Evolutionary conservation across 768 basidiomycete species (phyloP), one percentile per base, ranked within the genome.

Genomic region (Trametes maxima): DNA sequence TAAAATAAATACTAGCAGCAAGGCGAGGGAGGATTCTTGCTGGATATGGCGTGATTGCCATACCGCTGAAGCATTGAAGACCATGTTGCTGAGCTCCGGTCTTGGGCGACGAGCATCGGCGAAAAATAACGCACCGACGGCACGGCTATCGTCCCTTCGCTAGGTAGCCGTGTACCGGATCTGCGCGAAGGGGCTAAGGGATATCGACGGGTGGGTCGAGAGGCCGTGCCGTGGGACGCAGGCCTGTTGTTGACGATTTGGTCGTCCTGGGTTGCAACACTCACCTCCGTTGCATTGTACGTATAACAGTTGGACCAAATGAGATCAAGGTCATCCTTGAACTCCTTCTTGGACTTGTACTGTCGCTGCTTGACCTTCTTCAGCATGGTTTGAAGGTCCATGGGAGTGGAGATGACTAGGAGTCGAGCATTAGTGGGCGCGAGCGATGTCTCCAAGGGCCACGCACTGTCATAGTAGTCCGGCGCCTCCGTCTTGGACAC

Each of bases 291-390:
- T 17, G 92, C 88, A 73, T 99, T 99, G 74, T 98, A 98, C 5
- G 83, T 86, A 64, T 89, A 84, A 74, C 96, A 98, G 66, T 98
- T 99, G 47, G 86, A 86, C 97, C 97, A 99, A 66, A 99, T 98
- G 63, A 98, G 84, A 66, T 96, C 92, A 44, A 99, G 79, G 76
- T 99, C 97, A 60, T 92, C 89, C 64, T 89, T 89, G 75, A 99
- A 98, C 68, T 95, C 92, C 65, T 86, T 81, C 77, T 98, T 98
- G 33, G 88, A 92, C 76, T 95, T 95, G 83, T 97, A 98, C 49
- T 85, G 82, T 72, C 91, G 92, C 60, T 83, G 79, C 78, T 97
- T 98, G 72, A 98, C 90, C 76, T 95, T 95, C 82, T 88, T 94
- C 53, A 89, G 81, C 84, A 99, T 91, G 0, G 95, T 91, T 63